These are phyloP conservation scores for Ganoderma lingzhi DNA, from an alignment of 1,284 basidiomycete species.

Conservation along the genomic window DNA sequence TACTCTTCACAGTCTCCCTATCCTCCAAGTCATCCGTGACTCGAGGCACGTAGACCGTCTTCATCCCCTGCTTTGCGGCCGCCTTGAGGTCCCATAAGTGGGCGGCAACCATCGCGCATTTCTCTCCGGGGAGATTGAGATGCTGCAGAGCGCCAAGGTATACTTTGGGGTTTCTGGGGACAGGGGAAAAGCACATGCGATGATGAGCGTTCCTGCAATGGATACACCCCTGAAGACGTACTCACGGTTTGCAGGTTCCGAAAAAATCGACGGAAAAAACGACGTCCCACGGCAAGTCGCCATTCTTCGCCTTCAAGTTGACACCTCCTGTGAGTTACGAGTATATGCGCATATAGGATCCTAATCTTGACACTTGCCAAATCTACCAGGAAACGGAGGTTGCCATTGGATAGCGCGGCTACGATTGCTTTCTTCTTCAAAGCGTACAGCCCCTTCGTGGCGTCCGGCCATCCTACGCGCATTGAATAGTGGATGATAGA, in stretches of 20 bases:
- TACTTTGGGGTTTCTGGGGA: conserved; percentile 55
- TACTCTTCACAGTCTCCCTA: conserved; percentile 34
- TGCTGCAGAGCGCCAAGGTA: conserved; percentile 61
- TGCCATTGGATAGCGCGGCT: conserved; percentile 68
- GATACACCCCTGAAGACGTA: conserved; percentile 10
- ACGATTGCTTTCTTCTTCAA: conserved; percentile 62
- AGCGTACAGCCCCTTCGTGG: conserved; percentile 53
- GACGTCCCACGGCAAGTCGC: conserved; percentile 67
- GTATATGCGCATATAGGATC: neutral
- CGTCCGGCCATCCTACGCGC: conserved; percentile 62
- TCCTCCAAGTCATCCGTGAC: conserved; percentile 50
- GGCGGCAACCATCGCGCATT: conserved; percentile 71
- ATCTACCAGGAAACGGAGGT: conserved; percentile 64
- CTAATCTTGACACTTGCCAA: conserved; percentile 50
- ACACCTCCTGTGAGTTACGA: conserved; percentile 47
- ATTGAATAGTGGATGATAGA: neutral
- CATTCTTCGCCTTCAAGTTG: conserved; percentile 46
- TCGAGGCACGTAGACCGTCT: conserved; percentile 63
- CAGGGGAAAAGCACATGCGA: neutral
- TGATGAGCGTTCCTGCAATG: neutral
- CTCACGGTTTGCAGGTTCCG: conserved; percentile 68
- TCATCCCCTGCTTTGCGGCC: conserved; percentile 61
- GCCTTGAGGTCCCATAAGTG: conserved; percentile 65
- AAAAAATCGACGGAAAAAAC: conserved; percentile 68
- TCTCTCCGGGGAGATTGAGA: conserved; percentile 56